These are phyloP conservation scores for Lepidium campestre DNA, from an alignment of 441 rosid species.

Conservation along the genomic window DNA sequence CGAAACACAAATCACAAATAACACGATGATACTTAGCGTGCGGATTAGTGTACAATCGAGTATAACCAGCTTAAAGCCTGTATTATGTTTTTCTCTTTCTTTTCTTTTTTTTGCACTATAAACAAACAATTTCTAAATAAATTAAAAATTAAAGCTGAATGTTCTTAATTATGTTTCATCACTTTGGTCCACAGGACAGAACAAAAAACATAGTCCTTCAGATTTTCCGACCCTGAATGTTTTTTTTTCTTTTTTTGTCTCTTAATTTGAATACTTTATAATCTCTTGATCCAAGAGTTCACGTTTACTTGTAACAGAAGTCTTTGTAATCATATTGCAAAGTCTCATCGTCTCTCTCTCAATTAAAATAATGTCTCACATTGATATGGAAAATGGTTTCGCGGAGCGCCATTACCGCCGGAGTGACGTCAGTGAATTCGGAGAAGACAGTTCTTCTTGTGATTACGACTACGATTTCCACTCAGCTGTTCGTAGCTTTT, in stretches of 20 bases:
- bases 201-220: constrained; percentile 17
- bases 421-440: constrained; percentile 23
- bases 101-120: neutral
- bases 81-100: neutral
- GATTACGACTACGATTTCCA: constrained; percentile 72
- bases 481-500: constrained; percentile 83
- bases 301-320: constrained; percentile 33
- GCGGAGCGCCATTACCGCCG: constrained; percentile 26
- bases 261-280: neutral
- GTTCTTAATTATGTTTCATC: constrained; percentile 11
- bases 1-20: constrained; percentile 13
- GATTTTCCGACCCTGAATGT: constrained; percentile 12
- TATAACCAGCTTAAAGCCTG: constrained; percentile 27
- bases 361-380: constrained; percentile 25
- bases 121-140: neutral
- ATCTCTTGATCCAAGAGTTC: constrained; percentile 32
- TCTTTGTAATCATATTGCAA: constrained; percentile 19
- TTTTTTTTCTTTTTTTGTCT: neutral
- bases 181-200: constrained; percentile 22
- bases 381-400: constrained; percentile 61
- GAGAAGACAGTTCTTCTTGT: constrained; percentile 33
- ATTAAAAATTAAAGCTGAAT: neutral
- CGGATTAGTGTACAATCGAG: constrained; percentile 29
- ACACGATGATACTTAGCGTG: constrained; percentile 35
- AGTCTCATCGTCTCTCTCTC: constrained; percentile 4